A percentile compares a stretch with the other conserved stretches of the same genome.
Evolutionary conservation across 1,284 basidiomycete genomes (phyloP).

Genomic region (Cerioporus squamosus): DNA sequence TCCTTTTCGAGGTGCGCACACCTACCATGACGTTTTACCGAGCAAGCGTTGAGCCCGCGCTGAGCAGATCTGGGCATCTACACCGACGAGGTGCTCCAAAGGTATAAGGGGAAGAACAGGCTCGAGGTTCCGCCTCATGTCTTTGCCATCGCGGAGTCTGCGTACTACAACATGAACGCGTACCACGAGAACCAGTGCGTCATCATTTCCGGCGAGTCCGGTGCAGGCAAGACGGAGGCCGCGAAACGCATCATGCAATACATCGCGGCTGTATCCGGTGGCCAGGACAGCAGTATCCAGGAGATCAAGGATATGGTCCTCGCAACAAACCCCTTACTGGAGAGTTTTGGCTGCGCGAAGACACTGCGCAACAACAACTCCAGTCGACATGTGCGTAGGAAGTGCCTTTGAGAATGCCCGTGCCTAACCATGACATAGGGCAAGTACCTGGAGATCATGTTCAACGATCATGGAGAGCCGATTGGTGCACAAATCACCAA

Average conservation of each 20-base stretch:
- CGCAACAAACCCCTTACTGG: conserved; percentile 96
- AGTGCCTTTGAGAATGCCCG: conserved; percentile 11
- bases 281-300: conserved; percentile 85
- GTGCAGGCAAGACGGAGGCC: conserved; percentile 96
- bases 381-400: conserved; percentile 86
- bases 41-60: background rate
- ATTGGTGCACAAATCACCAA: conserved; percentile 99
- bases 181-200: conserved; percentile 99
- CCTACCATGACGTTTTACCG: no score
- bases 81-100: conserved; percentile 83
- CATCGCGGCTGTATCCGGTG: conserved; percentile 95
- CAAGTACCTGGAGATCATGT: conserved; percentile 99
- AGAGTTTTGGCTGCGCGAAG: conserved; percentile 99
- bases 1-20: conserved; percentile 84
- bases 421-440: conserved; percentile 59
- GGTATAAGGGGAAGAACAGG: conserved; percentile 97
- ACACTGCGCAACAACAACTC: conserved; percentile 99
- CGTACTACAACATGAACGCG: conserved; percentile 99
- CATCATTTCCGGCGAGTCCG: conserved; percentile 99
- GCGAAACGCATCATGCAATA: conserved; percentile 99
- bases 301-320: conserved; percentile 99
- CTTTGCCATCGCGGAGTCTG: conserved; percentile 94
- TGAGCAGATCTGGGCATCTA: conserved; percentile 93
- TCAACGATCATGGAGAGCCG: conserved; percentile 91
- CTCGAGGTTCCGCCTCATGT: conserved; percentile 99